Conservation (phyloP, 352 stramenopile species). For the Globisporangium apiculatum region DNA sequence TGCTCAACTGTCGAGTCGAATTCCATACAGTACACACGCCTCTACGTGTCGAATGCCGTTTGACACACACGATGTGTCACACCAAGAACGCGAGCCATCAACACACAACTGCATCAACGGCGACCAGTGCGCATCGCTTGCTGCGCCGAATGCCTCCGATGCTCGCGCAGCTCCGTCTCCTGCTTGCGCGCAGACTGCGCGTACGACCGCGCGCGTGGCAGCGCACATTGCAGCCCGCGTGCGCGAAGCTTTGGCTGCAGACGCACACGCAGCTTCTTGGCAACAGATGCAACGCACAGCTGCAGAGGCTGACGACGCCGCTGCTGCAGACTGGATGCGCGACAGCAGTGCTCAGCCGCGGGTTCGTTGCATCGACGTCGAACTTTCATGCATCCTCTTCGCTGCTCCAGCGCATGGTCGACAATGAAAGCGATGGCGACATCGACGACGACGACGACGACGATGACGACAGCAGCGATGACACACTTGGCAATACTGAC, state of each 20-base stretch:
- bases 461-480: neutral
- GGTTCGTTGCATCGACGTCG: slow-evolving; percentile 7
- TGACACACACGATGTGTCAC: no score
- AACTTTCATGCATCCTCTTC: slow-evolving; percentile 1
- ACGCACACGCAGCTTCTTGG: neutral
- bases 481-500: neutral
- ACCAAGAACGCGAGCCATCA: no score
- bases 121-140: neutral
- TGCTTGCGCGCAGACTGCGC: slow-evolving; percentile 3
- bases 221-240: neutral
- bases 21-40: no score
- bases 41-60: no score
- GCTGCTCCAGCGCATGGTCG: slow-evolving; percentile 1
- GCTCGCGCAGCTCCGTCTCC: slow-evolving; percentile 8
- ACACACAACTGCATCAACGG: no score
- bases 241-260: neutral
- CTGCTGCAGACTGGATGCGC: neutral
- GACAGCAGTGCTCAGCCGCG: slow-evolving; percentile 1
- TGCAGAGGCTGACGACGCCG: neutral
- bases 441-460: neutral
- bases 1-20: no score
- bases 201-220: neutral
- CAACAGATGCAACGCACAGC: neutral
- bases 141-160: neutral
- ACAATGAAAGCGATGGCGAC: neutral